Base-by-base conservation (phyloP, 495 filamentous ascomycete species). In the Penicillium paradoxum region DNA sequence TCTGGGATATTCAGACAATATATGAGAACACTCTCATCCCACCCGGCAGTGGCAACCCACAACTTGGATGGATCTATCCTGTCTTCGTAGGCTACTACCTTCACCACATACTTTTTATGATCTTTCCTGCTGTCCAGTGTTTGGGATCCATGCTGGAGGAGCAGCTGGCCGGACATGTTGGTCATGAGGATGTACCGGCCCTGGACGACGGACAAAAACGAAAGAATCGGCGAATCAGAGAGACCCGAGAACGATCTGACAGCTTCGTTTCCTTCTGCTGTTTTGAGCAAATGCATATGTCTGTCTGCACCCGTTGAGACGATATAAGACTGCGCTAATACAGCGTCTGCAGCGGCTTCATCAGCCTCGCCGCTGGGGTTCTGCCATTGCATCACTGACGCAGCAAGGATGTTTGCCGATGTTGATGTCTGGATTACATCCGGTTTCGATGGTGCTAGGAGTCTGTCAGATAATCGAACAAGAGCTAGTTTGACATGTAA, bases 121-220 rank as follows among this genome's bases (percentile, higher is more conserved):
- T 86, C 80, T 25, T 71, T 77, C 49, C 81, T 63, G 6, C 55
- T 64, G n/a, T 76, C 73, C 15, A 84, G 44, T 0, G 76, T 52
- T 15, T 55, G 49, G 9, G 62, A 59, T 13, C 69, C 71, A 1
- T 60, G 57, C 67, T 71, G 60, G 60, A 82, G 55, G 72, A 77
- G 46, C 10, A 86, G 58, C 37, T 79, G 73, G 2, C 85, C 85
- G n/a, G 83, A 82, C 85, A 88, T 87, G 53, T 77, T 79, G 29
- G 79, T 72, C 43, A 76, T 70, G 30, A 88, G 49, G 9, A 66
- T 53, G 36, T 65, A 71, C 46, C 57, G 58, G 4, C 72, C 72
- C 25, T 63, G 41, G 21, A 60, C 55, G 33, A 74, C 57, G 6
- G 63, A 56, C 1, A 64, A 58, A 51, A 73, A 73, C 24, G 80